Evolutionary conservation across 225 moss, liverwort and hornwort species (phyloP), one percentile per base, ranked within the genome.

Genomic region (Lunularia cruciata): DNA sequence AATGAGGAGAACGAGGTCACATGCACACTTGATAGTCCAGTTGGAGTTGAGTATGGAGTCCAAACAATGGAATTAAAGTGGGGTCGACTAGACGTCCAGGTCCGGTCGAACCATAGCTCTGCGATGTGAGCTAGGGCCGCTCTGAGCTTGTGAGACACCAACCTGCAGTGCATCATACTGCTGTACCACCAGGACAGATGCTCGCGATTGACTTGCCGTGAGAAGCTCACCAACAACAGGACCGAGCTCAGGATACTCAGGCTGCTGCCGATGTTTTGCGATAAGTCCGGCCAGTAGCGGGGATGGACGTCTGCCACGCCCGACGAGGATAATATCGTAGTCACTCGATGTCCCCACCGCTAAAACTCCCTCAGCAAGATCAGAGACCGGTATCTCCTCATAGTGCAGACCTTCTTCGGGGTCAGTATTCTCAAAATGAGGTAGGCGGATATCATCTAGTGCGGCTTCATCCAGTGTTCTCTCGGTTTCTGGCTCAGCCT

Each of bases 161-260:
- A 75, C 54, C 54, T 54, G 54, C 8, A 1, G 25, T 54, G 54
- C n/a, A 77, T 90, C 89, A 55, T 94, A 86, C 72, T 94, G 90
- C 75, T 94, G 93, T 58, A 94, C 87, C 25, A 94, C 86, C 26
- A 94, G 7, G 14, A 94, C 78, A 2, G 93, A 94, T 1, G 88
- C 75, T 0, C 79, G 73, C 47, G 84, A 80, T 23, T 62, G 71
- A 0, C 79, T 79, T 22, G 73, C 71, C 69, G 87, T 87, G 47
- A 90, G 67, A 30, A 85, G 74, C 63, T 90, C 84, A 28, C 90
- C 90, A 35, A 90, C 78, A 35, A 90, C 78, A 8, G 87, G 90
- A 5, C 90, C 90, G 2, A 90, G 65, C 80, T 90, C 90, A 2
- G 87, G n/a, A 54, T 82, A 90, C 43, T 83, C 80, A 7, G 84